Conservation (phyloP, 139 green algal species). For the Tetraselmis chui region DNA sequence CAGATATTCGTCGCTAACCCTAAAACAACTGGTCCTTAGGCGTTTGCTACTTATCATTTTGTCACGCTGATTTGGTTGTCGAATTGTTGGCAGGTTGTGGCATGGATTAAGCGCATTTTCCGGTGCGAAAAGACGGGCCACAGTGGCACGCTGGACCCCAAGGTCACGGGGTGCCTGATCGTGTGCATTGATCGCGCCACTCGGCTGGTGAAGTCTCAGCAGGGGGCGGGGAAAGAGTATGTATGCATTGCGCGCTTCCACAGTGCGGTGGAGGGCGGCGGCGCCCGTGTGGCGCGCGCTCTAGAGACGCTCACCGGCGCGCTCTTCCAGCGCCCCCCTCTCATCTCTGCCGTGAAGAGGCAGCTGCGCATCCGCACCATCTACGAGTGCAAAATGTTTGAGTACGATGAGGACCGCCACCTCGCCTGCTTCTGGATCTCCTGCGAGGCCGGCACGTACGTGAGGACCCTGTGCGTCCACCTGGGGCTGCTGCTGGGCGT, state of each 20-base stretch:
- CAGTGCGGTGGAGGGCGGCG: conserved; percentile 56
- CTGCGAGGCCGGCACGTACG: conserved; percentile 95
- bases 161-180: conserved; percentile 90
- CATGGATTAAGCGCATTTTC: conserved; percentile 94
- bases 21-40: too few relatives aligned
- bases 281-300: conserved; percentile 56
- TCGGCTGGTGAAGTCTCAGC: conserved; percentile 96
- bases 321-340: conserved; percentile 93
- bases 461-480: conserved; percentile 96
- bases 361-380: conserved; percentile 97
- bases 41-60: too few relatives aligned
- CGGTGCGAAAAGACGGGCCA: conserved; percentile 98
- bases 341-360: conserved; percentile 98
- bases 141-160: conserved; percentile 93
- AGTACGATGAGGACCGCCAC: conserved; percentile 93
- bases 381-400: conserved; percentile 86
- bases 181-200: conserved; percentile 97
- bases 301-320: conserved; percentile 65
- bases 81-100: conserved; percentile 66
- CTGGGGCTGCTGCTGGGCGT: conserved; percentile 92
- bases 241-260: conserved; percentile 86
- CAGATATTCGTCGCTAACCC: too few relatives aligned
- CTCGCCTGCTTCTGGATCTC: conserved; percentile 94
- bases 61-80: too few relatives aligned
- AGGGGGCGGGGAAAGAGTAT: conserved; percentile 98